phyloP scores from a whole-genome alignment of 108 stramenopile species.

The Chaetoceros tenuissimus region DNA sequence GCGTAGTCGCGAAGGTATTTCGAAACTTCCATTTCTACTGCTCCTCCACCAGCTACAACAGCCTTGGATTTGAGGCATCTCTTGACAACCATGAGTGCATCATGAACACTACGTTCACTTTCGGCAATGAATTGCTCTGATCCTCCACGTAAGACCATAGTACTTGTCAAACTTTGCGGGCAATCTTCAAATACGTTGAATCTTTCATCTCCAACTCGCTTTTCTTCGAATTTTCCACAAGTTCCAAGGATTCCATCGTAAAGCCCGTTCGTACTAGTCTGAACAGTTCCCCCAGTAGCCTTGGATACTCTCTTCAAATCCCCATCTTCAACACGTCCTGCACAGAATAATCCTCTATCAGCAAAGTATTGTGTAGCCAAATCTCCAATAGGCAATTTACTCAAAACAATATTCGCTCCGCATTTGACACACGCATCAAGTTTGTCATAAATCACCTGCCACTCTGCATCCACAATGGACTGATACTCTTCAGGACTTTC shows the following conservation, averaged over 20 bases:
- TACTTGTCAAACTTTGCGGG: constrained; percentile 85
- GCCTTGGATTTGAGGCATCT: constrained; percentile 69
- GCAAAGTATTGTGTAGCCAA: constrained; percentile 99
- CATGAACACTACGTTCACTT: constrained; percentile 94
- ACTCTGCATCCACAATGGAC: constrained; percentile 98
- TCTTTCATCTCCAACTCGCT: constrained; percentile 92
- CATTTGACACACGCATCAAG: constrained; percentile 84
- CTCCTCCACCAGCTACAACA: constrained; percentile 97
- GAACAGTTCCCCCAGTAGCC: constrained; percentile 90
- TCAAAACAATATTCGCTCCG: constrained; percentile 96
- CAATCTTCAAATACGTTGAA: constrained; percentile 98
- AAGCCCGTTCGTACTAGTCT: constrained; percentile 86
- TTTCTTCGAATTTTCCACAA: constrained; percentile 93
- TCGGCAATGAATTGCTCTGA: constrained; percentile 99
- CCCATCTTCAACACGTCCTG: constrained; percentile 93
- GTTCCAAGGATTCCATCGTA: constrained; percentile 68
- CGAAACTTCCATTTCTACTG: constrained; percentile 95
- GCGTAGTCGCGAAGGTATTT: constrained; percentile 69
- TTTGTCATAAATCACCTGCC: constrained; percentile 99
- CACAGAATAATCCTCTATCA: constrained; percentile 93
- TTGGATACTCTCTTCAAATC: constrained; percentile 95
- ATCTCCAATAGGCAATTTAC: constrained; percentile 97
- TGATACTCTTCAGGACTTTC: constrained; percentile 95
- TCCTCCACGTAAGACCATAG: constrained; percentile 94
- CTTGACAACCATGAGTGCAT: constrained; percentile 97